These are phyloP conservation scores for Toxoplasma gondii DNA, from an alignment of 169 alveolate species.

Conservation along the genomic window DNA sequence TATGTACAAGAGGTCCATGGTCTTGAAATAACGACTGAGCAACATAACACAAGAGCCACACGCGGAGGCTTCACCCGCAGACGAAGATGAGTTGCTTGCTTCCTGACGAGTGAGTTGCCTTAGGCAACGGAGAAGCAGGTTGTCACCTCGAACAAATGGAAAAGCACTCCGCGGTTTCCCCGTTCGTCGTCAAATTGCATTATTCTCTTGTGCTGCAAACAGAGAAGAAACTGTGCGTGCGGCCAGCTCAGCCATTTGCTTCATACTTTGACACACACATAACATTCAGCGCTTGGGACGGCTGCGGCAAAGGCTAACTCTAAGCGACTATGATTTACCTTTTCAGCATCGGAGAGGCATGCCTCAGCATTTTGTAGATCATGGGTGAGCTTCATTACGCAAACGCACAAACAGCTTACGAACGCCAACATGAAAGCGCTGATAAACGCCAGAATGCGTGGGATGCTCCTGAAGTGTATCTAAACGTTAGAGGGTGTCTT, in stretches of 20 bases:
- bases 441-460: too few relatives aligned
- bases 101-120: neutral
- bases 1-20: neutral
- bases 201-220: neutral
- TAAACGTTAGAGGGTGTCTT: too few relatives aligned
- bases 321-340: neutral
- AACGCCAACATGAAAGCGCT: too few relatives aligned
- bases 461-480: too few relatives aligned
- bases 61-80: neutral
- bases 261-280: neutral
- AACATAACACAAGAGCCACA: neutral
- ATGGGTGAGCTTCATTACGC: neutral
- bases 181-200: neutral
- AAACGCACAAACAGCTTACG: neutral
- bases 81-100: neutral
- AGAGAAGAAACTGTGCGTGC: neutral
- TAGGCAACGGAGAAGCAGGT: neutral
- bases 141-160: neutral
- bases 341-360: neutral
- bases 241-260: neutral
- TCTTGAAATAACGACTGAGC: conserved; percentile 1
- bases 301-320: neutral
- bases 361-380: neutral
- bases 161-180: neutral
- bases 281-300: neutral